Percentiles rank a stretch among this genome's conserved stretches.
Evolutionary conservation across 331 rosid species (phyloP).

Genomic region (Dryas integrifolia): DNA sequence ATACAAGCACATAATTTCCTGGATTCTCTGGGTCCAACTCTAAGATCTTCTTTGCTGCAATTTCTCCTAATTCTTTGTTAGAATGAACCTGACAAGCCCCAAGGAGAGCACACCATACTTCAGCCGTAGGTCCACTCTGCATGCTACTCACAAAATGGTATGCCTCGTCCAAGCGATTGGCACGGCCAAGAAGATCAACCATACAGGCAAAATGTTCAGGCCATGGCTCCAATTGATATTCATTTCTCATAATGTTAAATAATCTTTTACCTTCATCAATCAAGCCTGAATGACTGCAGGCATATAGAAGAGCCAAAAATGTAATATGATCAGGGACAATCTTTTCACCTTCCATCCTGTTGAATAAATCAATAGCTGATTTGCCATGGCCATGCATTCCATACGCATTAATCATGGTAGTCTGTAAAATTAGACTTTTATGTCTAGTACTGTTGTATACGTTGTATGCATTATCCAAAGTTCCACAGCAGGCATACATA

Average conservation of each 20-base stretch:
- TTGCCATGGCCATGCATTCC: constrained; percentile 79
- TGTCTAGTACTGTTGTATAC: constrained; percentile 38
- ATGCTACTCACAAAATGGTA: constrained; percentile 51
- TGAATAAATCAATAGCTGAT: constrained; percentile 53
- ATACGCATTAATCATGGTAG: constrained; percentile 73
- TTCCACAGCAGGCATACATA: constrained; percentile 72
- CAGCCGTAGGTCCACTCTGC: constrained; percentile 54
- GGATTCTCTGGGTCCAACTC: constrained; percentile 55
- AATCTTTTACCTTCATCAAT: constrained; percentile 55
- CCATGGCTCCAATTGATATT: constrained; percentile 70
- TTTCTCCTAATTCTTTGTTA: constrained; percentile 59
- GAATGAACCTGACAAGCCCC: constrained; percentile 71
- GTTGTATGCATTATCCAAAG: constrained; percentile 45
- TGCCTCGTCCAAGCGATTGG: constrained; percentile 75
- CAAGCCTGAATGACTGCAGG: constrained; percentile 86
- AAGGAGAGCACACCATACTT: constrained; percentile 84
- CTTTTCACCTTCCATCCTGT: constrained; percentile 46
- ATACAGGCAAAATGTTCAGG: constrained; percentile 72
- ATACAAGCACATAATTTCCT: constrained; percentile 67
- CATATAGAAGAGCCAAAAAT: constrained; percentile 66
- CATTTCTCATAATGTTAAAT: constrained; percentile 48
- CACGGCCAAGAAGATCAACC: constrained; percentile 77
- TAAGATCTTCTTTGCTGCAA: constrained; percentile 59
- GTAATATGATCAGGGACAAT: constrained; percentile 66
- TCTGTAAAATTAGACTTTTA: constrained; percentile 55